Conservation (phyloP, 345 rosid genomes). For the Corchorus olitorius region DNA sequence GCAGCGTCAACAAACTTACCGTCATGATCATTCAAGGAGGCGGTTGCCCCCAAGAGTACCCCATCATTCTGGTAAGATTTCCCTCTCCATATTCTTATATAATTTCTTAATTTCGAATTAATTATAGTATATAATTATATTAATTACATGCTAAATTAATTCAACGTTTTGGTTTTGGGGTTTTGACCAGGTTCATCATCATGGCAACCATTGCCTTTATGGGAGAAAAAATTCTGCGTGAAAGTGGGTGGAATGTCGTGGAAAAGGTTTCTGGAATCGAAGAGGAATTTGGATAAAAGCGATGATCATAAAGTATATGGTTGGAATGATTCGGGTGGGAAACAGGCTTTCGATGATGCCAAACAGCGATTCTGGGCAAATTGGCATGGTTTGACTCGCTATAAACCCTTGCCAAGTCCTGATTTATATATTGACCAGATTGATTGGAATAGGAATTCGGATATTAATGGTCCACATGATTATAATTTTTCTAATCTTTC, state of each 20-base stretch:
- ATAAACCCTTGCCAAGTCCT: not conserved
- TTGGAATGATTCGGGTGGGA: not conserved
- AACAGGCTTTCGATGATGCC: not conserved
- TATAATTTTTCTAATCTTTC: no score
- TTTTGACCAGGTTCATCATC: no score
- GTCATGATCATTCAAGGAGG: no score
- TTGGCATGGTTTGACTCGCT: not conserved
- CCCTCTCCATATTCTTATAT: not conserved
- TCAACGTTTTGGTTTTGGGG: no score
- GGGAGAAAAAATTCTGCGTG: conserved; percentile 3
- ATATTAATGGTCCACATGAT: no score
- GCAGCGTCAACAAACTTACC: not conserved
- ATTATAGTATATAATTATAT: no score
- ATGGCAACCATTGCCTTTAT: not conserved
- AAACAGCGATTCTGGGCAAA: conserved; percentile 5
- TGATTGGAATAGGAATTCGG: not conserved
- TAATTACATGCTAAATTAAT: no score
- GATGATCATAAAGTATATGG: not conserved
- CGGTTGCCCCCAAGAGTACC: not conserved
- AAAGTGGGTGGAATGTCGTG: not conserved
- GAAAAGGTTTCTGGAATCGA: not conserved
- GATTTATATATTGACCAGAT: not conserved
- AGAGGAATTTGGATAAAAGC: not conserved
- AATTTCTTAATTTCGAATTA: no score
- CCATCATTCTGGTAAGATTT: not conserved